These are phyloP conservation scores for Calonectria ilicicola DNA, from an alignment of 2,329 filamentous ascomycete species.

Conservation along the genomic window DNA sequence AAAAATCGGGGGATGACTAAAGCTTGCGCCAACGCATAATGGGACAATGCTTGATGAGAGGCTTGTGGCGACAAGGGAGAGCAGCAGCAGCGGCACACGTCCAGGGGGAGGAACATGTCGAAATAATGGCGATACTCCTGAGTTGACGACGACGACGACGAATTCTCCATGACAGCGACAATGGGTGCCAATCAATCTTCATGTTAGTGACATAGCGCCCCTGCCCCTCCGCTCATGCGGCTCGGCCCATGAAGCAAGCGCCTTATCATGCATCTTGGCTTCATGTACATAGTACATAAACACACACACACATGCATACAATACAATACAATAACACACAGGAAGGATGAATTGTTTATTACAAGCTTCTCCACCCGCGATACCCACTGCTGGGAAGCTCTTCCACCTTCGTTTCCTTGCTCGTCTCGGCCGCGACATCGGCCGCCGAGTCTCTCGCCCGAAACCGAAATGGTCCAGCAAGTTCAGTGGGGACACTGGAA, in stretches of 20 bases:
- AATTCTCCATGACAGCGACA: neutral
- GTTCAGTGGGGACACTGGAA: neutral
- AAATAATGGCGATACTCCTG: neutral
- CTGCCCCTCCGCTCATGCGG: neutral
- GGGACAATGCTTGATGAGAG: conserved; percentile 3
- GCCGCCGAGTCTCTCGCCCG: conserved; percentile 21
- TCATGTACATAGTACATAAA: neutral
- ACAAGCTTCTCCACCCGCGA: conserved; percentile 2
- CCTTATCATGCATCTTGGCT: conserved; percentile 1
- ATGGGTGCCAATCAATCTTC: neutral
- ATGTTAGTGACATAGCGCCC: neutral
- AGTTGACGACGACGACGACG: neutral
- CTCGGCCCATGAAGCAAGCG: neutral
- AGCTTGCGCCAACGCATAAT: conserved; percentile 22
- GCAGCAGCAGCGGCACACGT: neutral
- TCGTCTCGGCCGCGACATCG: conserved; percentile 17
- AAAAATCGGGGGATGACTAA: conserved; percentile 40
- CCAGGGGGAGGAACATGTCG: neutral
- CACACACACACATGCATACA: neutral
- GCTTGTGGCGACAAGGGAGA: neutral
- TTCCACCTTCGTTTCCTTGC: neutral
- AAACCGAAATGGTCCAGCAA: neutral
- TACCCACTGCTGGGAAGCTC: neutral
- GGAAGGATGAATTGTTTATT: neutral
- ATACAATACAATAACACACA: no score